Evolutionary conservation across 768 basidiomycete genomes (phyloP), one percentile per base, ranked within the genome.

Genomic region (Phanerochaete sordida): DNA sequence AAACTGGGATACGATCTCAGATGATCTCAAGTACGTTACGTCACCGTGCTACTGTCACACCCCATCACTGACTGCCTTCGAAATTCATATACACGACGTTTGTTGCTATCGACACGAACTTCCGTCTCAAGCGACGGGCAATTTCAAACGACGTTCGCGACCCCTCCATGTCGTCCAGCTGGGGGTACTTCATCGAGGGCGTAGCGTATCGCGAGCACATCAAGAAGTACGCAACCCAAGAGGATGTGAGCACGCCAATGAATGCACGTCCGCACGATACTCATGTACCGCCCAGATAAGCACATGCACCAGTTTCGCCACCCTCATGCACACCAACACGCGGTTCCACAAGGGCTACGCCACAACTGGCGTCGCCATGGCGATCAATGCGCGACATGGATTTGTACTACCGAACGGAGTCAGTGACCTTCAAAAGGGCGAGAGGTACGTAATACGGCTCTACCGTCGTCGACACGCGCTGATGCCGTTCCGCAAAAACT

Each of bases 31-130:
- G 70, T 68, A 61, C 4, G 39, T 43, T 11, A 6, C 7, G 58
- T 37, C 39, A 3, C 58, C 30, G 13, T 2, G 11, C 33, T 0
- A 39, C 11, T 15, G 2, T 26, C 28, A 9, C n/a, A 15, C 33
- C 49, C 23, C 31, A 27, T 16, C 16, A n/a, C 50, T 55, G 11
- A 43, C n/a, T n/a, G n/a, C 19, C 39, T 19, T 37, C 35, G 35
- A 73, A 71, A n/a, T 73, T 63, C 58, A 21, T 72, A 0, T 73
- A 70, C 47, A 58, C 60, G 0, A 28, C 70, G 0, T 70, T 69
- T 28, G 5, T 74, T 1, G 68, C 69, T 0, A 64, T 69, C 0
- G 69, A 74, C 54, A 69, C 70, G 0, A 71, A 70, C 55, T 74
- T 75, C 39, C 62, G 64, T 2, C 46, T 73, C 30, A 72, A 73